Evolutionary conservation across 1,284 basidiomycete genomes (phyloP).

Genomic region (Malassezia equina): DNA sequence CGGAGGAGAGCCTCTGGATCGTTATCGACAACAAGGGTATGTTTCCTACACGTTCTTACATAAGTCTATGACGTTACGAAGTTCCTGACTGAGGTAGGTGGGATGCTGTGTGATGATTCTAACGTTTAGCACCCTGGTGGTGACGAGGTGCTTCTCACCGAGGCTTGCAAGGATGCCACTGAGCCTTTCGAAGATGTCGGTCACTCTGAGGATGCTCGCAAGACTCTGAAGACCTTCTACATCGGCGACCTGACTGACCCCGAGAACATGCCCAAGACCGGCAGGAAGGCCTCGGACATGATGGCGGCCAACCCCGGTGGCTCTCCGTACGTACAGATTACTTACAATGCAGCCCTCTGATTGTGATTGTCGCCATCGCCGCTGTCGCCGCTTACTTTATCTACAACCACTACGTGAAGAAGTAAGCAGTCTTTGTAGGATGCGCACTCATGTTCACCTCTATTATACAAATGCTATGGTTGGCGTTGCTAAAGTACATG

Average conservation of each 20-base stretch:
- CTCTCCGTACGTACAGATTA: conserved; percentile 4
- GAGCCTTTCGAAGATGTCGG: conserved; percentile 99
- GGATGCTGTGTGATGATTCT: neutral
- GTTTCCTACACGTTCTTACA: conserved; percentile 5
- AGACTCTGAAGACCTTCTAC: conserved; percentile 59
- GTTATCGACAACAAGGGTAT: conserved; percentile 44
- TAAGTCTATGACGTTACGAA: conserved; percentile 86
- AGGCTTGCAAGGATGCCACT: conserved; percentile 87
- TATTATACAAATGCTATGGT: neutral
- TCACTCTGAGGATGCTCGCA: conserved; percentile 94
- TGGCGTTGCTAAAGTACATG: neutral
- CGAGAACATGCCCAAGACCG: conserved; percentile 14
- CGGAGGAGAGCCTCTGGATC: conserved; percentile 43
- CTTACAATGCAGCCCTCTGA: conserved; percentile 5
- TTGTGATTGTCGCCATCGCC: conserved; percentile 6
- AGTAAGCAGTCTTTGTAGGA: neutral
- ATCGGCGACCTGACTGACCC: conserved; percentile 53
- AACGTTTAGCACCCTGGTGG: conserved; percentile 68
- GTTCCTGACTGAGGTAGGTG: conserved; percentile 85
- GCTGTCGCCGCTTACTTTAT: conserved; percentile 11
- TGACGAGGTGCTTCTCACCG: conserved; percentile 88
- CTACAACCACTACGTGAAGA: conserved; percentile 4
- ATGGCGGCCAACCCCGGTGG: neutral
- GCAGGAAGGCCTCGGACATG: conserved; percentile 3
- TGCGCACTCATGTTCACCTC: neutral